phyloP scores from a whole-genome alignment of 2,329 filamentous ascomycete genomes.

The Talaromyces atroroseus region DNA sequence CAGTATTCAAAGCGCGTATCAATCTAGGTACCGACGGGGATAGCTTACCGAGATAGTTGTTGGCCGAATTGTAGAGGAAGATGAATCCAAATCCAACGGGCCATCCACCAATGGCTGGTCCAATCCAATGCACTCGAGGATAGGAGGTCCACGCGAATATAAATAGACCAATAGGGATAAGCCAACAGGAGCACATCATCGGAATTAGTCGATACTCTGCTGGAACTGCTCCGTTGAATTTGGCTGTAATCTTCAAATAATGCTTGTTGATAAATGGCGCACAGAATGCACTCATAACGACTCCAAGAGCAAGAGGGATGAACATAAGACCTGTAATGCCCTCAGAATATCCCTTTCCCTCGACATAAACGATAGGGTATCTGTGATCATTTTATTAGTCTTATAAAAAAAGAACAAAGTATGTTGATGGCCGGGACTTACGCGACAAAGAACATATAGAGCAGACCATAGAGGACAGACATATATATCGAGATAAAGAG shows the following conservation, averaged over 20 bases:
- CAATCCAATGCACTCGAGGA: slow-evolving; percentile 60
- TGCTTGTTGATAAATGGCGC: slow-evolving; percentile 73
- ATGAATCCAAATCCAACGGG: slow-evolving; percentile 76
- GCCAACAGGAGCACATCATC: slow-evolving; percentile 75
- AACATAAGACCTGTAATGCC: slow-evolving; percentile 79
- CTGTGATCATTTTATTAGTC: slow-evolving; percentile 17
- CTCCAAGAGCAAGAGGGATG: slow-evolving; percentile 73
- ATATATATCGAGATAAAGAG: slow-evolving; percentile 80
- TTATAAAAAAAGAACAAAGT: neutral
- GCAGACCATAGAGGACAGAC: slow-evolving; percentile 60
- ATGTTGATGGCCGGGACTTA: slow-evolving; percentile 42
- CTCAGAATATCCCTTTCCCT: slow-evolving; percentile 71
- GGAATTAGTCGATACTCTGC: slow-evolving; percentile 74
- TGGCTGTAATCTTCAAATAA: slow-evolving; percentile 60
- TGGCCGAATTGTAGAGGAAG: slow-evolving; percentile 74
- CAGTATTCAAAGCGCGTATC: no score
- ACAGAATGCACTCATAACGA: slow-evolving; percentile 61
- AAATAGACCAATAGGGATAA: slow-evolving; percentile 62
- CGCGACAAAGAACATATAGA: slow-evolving; percentile 50
- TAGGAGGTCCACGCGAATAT: slow-evolving; percentile 69
- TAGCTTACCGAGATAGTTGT: slow-evolving; percentile 60
- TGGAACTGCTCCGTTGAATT: slow-evolving; percentile 66
- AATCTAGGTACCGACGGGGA: no score
- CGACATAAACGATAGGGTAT: slow-evolving; percentile 61
- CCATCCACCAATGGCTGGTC: slow-evolving; percentile 65